A percentile compares a stretch with the other conserved stretches of the same genome.
phyloP scores from a whole-genome alignment of 75 land plant genomes.

The Pinus taeda region DNA sequence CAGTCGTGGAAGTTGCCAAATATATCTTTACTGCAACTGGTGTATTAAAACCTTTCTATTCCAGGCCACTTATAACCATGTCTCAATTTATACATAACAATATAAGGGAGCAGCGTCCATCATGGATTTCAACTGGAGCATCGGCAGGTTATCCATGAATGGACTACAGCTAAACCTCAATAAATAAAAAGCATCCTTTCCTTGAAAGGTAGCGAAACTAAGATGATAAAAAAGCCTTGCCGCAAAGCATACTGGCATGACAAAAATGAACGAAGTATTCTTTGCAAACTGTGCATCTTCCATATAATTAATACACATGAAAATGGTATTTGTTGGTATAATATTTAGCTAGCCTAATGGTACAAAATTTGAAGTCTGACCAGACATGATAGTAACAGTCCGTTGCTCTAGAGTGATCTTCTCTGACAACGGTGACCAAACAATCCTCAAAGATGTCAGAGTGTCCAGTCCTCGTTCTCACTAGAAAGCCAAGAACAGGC shows the following conservation, averaged over 20 bases:
- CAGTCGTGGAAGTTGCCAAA: neutral
- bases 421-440: neutral
- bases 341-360: conserved; percentile 5
- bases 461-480: neutral
- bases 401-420: too few relatives aligned
- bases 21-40: neutral
- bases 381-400: neutral
- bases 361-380: conserved; percentile 9
- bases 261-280: neutral
- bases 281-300: neutral
- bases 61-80: neutral
- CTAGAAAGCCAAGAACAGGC: neutral
- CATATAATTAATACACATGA: conserved; percentile 3
- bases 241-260: neutral
- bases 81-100: neutral
- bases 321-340: neutral
- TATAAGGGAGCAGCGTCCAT: neutral
- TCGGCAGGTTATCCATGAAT: neutral
- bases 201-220: neutral
- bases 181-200: neutral
- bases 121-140: neutral
- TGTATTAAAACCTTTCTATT: neutral
- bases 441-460: neutral
- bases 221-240: neutral
- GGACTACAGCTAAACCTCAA: neutral